Percentiles rank a stretch among this genome's conserved stretches.
phyloP scores from a whole-genome alignment of 331 rosid genomes.

The Arachis monticola region DNA sequence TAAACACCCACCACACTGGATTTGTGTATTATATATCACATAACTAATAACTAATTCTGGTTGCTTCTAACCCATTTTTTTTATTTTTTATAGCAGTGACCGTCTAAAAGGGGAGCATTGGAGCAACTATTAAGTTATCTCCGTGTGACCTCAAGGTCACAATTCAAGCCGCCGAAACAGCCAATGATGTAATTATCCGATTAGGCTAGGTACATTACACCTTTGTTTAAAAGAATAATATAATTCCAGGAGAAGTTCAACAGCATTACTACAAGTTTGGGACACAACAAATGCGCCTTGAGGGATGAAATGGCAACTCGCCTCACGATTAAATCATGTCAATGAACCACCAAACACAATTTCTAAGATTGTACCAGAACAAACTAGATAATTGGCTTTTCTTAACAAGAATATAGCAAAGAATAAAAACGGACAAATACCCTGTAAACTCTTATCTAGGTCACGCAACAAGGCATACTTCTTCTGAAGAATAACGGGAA shows the following conservation, averaged over 20 bases:
- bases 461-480: constrained; percentile 81
- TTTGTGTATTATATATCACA: background rate
- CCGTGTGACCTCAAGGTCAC: too few species aligned
- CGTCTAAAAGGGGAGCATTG: background rate
- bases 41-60: background rate
- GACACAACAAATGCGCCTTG: background rate
- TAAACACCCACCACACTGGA: background rate
- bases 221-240: too few species aligned
- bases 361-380: too few species aligned
- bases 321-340: background rate
- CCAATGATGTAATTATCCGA: too few species aligned
- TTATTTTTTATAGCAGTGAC: background rate
- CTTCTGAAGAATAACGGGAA: constrained; percentile 87
- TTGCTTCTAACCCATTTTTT: background rate
- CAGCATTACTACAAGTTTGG: background rate
- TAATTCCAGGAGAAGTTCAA: background rate
- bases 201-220: too few species aligned
- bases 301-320: background rate
- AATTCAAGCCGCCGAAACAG: too few species aligned
- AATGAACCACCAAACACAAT: background rate
- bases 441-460: constrained; percentile 91
- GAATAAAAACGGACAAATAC: constrained; percentile 40
- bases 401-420: background rate
- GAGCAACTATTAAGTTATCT: too few species aligned
- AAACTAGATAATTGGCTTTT: background rate